These are phyloP conservation scores for Chlorella sp. DNA, from an alignment of 139 green algal species.

Conservation along the genomic window DNA sequence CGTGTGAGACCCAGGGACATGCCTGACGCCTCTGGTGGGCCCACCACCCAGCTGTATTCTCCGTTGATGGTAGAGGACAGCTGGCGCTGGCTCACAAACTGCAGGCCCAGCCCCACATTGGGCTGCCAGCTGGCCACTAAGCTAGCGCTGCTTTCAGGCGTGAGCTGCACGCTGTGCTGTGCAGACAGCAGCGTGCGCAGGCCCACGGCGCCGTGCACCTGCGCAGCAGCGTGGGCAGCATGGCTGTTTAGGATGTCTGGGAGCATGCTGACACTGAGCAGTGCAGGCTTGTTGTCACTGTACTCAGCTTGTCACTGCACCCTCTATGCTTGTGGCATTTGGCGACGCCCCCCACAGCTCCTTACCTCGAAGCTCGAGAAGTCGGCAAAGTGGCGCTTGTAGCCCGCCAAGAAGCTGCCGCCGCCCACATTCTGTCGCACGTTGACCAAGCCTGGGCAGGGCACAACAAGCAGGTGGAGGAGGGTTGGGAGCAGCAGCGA, in stretches of 20 bases:
- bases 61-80: slow-evolving; percentile 31
- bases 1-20: slow-evolving; percentile 37
- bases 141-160: not conserved
- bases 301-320: too few species aligned
- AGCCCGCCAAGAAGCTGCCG: slow-evolving; percentile 50
- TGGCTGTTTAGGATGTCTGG: too few species aligned
- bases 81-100: slow-evolving; percentile 40
- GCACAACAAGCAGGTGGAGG: not conserved
- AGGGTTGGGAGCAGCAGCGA: not conserved
- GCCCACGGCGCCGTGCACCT: slow-evolving; percentile 30
- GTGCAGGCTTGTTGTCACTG: too few species aligned
- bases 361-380: slow-evolving; percentile 19
- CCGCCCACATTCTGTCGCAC: slow-evolving; percentile 48
- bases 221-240: not conserved
- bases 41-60: slow-evolving; percentile 47
- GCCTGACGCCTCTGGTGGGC: slow-evolving; percentile 16
- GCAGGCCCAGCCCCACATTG: slow-evolving; percentile 37
- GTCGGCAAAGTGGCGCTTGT: slow-evolving; percentile 43
- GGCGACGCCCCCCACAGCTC: too few species aligned
- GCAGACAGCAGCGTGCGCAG: slow-evolving; percentile 47
- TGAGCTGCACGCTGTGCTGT: slow-evolving; percentile 37
- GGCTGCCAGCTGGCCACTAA: slow-evolving; percentile 46
- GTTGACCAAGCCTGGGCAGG: slow-evolving; percentile 48
- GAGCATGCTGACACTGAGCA: too few species aligned
- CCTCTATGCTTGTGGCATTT: not conserved